These are phyloP conservation scores for Picea glauca DNA, from an alignment of 75 land plant species.

Conservation along the genomic window DNA sequence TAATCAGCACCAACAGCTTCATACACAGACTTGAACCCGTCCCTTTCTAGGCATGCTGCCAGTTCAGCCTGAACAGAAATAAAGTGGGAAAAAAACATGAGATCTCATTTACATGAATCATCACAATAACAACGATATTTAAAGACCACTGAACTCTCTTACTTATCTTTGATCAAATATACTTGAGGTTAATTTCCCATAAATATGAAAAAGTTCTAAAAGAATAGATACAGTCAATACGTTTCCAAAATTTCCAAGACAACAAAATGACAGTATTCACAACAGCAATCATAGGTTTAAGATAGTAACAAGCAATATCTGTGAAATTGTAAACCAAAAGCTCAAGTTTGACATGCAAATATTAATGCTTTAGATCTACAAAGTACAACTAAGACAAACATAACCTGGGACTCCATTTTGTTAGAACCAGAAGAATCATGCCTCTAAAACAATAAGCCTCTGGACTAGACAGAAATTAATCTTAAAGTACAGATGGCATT, in stretches of 20 bases:
- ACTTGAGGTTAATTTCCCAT: background rate
- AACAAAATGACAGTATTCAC: background rate
- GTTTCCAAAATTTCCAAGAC: constrained; percentile 1
- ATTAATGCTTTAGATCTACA: background rate
- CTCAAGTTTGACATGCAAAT: background rate
- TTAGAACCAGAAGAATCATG: background rate
- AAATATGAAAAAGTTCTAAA: background rate
- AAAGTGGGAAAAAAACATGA: constrained; percentile 2
- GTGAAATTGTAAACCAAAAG: background rate
- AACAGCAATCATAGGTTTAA: background rate
- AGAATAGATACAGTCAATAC: background rate
- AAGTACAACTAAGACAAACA: background rate
- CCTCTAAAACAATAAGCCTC: background rate
- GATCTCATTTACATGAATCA: background rate
- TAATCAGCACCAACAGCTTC: constrained; percentile 96
- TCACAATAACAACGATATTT: background rate
- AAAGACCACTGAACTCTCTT: background rate
- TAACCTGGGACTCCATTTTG: background rate
- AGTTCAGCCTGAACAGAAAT: constrained; percentile 62
- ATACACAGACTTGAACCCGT: constrained; percentile 86
- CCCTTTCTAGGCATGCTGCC: constrained; percentile 89
- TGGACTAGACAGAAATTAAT: background rate
- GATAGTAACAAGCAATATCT: background rate
- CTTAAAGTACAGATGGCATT: background rate
- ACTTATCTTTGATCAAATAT: background rate